phyloP scores from a whole-genome alignment of 2,329 filamentous ascomycete genomes.

The Arthrobotrys sphaeroides region DNA sequence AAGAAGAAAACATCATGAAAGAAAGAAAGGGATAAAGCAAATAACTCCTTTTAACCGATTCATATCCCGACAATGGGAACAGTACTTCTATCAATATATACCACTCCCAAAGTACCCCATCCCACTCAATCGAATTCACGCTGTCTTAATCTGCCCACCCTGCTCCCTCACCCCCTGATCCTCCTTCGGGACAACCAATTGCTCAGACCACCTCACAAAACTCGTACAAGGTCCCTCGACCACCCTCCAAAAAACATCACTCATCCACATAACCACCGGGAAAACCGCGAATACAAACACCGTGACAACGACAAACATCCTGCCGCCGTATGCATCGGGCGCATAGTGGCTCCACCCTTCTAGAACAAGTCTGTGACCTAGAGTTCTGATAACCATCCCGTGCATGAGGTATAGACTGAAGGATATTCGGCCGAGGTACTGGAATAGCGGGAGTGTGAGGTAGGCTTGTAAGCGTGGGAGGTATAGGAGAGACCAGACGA shows the following conservation, averaged over 20 bases:
- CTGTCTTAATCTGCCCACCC: constrained; percentile 13
- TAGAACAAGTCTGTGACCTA: constrained; percentile 65
- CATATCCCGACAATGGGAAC: too few species aligned
- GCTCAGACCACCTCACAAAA: constrained; percentile 69
- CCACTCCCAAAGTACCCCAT: background rate
- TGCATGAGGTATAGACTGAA: constrained; percentile 72
- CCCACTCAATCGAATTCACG: background rate
- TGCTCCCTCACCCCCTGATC: background rate
- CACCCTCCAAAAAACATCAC: constrained; percentile 68
- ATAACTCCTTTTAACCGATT: too few species aligned
- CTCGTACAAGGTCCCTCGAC: constrained; percentile 69
- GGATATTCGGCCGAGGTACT: constrained; percentile 71
- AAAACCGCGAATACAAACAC: constrained; percentile 65
- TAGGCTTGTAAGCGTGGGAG: constrained; percentile 64
- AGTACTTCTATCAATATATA: too few species aligned
- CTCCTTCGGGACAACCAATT: constrained; percentile 35
- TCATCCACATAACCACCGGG: constrained; percentile 67
- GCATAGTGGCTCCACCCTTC: constrained; percentile 65
- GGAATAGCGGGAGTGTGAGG: constrained; percentile 65
- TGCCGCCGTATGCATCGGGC: constrained; percentile 64
- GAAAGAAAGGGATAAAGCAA: too few species aligned
- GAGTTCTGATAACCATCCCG: constrained; percentile 67
- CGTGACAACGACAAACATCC: constrained; percentile 65
- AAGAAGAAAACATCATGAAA: too few species aligned
- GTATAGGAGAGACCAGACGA: constrained; percentile 59